These are phyloP conservation scores for Biancaea sappan DNA, from an alignment of 306 rosid genomes.

Conservation along the genomic window DNA sequence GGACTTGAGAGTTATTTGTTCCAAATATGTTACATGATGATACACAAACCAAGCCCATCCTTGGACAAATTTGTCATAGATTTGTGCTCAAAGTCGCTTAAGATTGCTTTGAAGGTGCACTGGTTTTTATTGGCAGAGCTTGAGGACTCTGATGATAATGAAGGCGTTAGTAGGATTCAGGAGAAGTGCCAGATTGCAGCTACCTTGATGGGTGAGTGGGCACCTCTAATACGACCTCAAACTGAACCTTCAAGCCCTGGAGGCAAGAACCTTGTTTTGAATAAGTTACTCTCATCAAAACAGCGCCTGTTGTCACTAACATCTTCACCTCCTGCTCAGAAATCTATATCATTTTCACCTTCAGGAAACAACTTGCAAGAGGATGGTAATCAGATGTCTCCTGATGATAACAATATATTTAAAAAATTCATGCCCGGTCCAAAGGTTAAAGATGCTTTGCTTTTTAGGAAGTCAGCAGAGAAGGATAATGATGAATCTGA, in stretches of 20 bases:
- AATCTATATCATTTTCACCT: slow-evolving; percentile 65
- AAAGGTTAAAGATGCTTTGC: slow-evolving; percentile 84
- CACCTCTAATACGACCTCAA: slow-evolving; percentile 58
- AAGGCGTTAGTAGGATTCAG: slow-evolving; percentile 86
- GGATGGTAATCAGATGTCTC: slow-evolving; percentile 58
- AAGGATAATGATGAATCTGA: slow-evolving; percentile 78
- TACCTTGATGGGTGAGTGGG: slow-evolving; percentile 94
- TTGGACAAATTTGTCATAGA: slow-evolving; percentile 96
- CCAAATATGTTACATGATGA: slow-evolving; percentile 96
- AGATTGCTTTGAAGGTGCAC: slow-evolving; percentile 94
- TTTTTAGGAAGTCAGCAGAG: slow-evolving; percentile 80
- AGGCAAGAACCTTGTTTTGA: slow-evolving; percentile 77
- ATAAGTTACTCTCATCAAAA: slow-evolving; percentile 71
- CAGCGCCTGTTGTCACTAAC: slow-evolving; percentile 72
- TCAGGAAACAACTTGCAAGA: slow-evolving; percentile 58
- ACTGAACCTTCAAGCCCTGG: slow-evolving; percentile 51
- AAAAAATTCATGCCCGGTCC: slow-evolving; percentile 78
- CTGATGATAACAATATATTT: slow-evolving; percentile 80
- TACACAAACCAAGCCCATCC: slow-evolving; percentile 93
- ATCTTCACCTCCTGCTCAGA: slow-evolving; percentile 67
- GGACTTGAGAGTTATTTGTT: slow-evolving; percentile 95
- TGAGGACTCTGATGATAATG: slow-evolving; percentile 90
- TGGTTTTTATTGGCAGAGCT: slow-evolving; percentile 92
- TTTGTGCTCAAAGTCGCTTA: slow-evolving; percentile 81
- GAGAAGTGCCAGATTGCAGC: slow-evolving; percentile 91